These are phyloP conservation scores for Xylariaceae sp. DNA, from an alignment of 2,329 filamentous ascomycete species.

Conservation along the genomic window DNA sequence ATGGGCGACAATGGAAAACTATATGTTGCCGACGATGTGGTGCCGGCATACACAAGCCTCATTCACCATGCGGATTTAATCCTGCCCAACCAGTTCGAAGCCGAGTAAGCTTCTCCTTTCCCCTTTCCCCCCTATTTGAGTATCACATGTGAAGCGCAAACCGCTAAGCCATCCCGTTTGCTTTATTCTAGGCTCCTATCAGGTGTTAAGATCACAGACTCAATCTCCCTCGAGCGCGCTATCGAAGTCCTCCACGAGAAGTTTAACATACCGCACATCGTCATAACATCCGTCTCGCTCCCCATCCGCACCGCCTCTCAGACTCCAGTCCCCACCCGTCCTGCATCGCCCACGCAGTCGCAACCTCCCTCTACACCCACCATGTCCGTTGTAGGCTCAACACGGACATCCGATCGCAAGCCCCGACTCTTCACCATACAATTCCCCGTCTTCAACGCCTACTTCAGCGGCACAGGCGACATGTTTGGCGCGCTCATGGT, in stretches of 20 bases:
- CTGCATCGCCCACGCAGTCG: slow-evolving; percentile 33
- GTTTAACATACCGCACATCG: slow-evolving; percentile 76
- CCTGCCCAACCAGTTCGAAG: slow-evolving; percentile 94
- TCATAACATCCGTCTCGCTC: slow-evolving; percentile 85
- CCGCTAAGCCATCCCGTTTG: background rate
- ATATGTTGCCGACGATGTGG: slow-evolving; percentile 86
- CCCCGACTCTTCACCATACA: slow-evolving; percentile 85
- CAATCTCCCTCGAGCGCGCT: slow-evolving; percentile 65
- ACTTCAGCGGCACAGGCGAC: slow-evolving; percentile 94
- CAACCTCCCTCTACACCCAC: slow-evolving; percentile 37
- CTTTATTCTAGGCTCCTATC: slow-evolving; percentile 64
- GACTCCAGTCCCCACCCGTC: slow-evolving; percentile 66
- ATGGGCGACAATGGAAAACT: slow-evolving; percentile 95
- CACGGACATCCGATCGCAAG: slow-evolving; percentile 53
- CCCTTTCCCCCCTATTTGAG: no score
- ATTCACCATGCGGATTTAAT: slow-evolving; percentile 83
- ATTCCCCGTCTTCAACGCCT: slow-evolving; percentile 82
- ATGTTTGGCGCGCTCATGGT: slow-evolving; percentile 96
- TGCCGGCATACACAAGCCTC: slow-evolving; percentile 81
- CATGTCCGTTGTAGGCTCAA: slow-evolving; percentile 65
- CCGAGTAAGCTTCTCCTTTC: slow-evolving; percentile 60
- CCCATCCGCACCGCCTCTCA: slow-evolving; percentile 44
- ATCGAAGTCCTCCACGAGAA: slow-evolving; percentile 71
- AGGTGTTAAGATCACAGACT: slow-evolving; percentile 73
- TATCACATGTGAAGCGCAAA: background rate